phyloP scores from a whole-genome alignment of 78 protist species.

The Emiliania huxleyi region DNA sequence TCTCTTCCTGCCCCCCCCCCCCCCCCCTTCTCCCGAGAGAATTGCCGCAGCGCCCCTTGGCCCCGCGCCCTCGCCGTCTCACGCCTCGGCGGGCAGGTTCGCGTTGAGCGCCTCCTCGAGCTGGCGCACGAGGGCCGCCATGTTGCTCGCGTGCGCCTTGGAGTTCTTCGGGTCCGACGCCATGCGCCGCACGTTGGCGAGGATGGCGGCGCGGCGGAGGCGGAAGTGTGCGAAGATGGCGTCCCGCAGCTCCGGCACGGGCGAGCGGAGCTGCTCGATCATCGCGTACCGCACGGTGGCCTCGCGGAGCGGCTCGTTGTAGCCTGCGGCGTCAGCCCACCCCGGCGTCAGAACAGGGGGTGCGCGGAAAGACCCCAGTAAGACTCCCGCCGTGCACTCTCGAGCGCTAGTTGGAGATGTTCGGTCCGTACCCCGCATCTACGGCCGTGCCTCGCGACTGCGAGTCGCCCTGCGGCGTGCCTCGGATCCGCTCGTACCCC shows the following conservation, averaged over 20 bases:
- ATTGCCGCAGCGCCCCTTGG: no score
- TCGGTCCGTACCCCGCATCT: no score
- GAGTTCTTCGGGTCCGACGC: background rate
- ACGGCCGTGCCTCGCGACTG: no score
- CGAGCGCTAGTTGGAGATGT: background rate
- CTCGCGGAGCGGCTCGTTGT: background rate
- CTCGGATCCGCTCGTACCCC: slow-evolving; percentile 58
- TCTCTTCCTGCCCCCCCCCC: no score
- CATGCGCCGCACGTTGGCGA: background rate
- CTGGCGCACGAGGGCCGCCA: background rate
- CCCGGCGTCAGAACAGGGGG: no score
- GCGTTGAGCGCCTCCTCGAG: background rate
- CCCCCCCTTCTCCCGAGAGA: no score
- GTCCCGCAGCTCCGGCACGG: background rate
- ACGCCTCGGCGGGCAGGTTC: no score
- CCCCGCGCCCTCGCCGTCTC: no score
- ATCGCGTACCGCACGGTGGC: background rate
- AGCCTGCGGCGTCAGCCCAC: no score
- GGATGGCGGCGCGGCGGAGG: background rate
- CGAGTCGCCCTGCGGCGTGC: background rate
- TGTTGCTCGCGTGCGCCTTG: background rate
- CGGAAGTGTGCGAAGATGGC: background rate
- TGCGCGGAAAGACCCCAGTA: no score
- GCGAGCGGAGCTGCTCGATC: background rate
- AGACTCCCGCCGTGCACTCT: no score